Evolutionary conservation across 2,329 filamentous ascomycete genomes (phyloP).

Genomic region (Fusarium anguioides): DNA sequence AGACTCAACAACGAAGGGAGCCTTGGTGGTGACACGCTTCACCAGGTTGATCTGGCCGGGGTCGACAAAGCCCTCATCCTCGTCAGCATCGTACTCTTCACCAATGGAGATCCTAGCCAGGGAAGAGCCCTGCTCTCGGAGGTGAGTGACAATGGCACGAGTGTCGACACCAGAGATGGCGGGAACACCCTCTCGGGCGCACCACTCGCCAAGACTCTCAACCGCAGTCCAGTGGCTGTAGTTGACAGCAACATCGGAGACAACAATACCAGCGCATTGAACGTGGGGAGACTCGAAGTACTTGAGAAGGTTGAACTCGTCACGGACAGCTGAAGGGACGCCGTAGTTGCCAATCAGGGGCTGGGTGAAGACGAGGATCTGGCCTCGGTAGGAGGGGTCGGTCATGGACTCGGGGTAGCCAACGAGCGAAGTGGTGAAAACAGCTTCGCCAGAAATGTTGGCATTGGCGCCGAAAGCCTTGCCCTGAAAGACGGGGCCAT

Average conservation of each 20-base stretch:
- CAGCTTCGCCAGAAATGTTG: slow-evolving; percentile 97
- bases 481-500: slow-evolving; percentile 95
- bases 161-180: slow-evolving; percentile 98
- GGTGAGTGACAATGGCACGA: slow-evolving; percentile 92
- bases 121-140: slow-evolving; percentile 96
- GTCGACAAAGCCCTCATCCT: slow-evolving; percentile 96
- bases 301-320: slow-evolving; percentile 90
- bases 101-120: slow-evolving; percentile 94
- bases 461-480: slow-evolving; percentile 96
- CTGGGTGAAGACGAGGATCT: slow-evolving; percentile 98
- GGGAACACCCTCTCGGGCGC: slow-evolving; percentile 93
- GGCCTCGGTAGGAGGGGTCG: slow-evolving; percentile 87
- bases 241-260: slow-evolving; percentile 90
- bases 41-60: slow-evolving; percentile 97
- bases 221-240: slow-evolving; percentile 99
- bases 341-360: slow-evolving; percentile 99
- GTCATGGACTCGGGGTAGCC: slow-evolving; percentile 97
- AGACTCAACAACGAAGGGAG: slow-evolving; percentile 93
- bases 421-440: slow-evolving; percentile 97
- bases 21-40: slow-evolving; percentile 96
- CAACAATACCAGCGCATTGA: slow-evolving; percentile 94
- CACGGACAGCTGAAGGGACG: slow-evolving; percentile 85
- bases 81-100: slow-evolving; percentile 97
- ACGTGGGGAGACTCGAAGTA: slow-evolving; percentile 99
- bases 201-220: slow-evolving; percentile 93